These are phyloP conservation scores for Cardamine occulta DNA, from an alignment of 345 rosid genomes.

Conservation along the genomic window DNA sequence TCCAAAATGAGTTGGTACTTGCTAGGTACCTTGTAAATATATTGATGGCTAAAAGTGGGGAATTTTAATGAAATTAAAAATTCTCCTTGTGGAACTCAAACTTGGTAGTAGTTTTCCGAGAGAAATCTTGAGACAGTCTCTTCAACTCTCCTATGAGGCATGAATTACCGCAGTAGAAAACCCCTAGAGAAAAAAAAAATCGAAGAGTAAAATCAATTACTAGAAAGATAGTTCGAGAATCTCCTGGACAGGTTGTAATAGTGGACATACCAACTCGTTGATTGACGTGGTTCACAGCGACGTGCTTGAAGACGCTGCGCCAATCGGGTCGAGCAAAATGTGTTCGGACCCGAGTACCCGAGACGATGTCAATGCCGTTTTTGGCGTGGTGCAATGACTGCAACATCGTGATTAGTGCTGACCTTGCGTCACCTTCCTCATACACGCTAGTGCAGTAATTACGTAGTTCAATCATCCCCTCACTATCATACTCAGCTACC, in stretches of 20 bases:
- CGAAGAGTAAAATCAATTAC: background rate
- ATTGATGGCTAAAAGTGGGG: background rate
- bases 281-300: conserved; percentile 59
- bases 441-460: conserved; percentile 76
- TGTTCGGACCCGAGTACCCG: conserved; percentile 65
- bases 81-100: conserved; percentile 87
- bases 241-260: conserved; percentile 2
- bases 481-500: conserved; percentile 60
- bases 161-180: conserved; percentile 73
- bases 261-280: conserved; percentile 67
- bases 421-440: conserved; percentile 89
- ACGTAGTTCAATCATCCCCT: conserved; percentile 67
- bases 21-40: background rate
- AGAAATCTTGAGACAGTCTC: conserved; percentile 66
- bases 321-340: conserved; percentile 76
- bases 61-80: conserved; percentile 45
- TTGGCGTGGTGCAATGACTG: conserved; percentile 78
- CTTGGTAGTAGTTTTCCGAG: conserved; percentile 74
- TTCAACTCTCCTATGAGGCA: conserved; percentile 62
- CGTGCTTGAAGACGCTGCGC: conserved; percentile 71
- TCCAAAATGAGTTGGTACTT: background rate
- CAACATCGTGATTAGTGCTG: conserved; percentile 76
- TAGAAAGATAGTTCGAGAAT: background rate
- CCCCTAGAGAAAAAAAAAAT: no score
- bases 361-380: conserved; percentile 69